Conservation (phyloP, 2,329 filamentous ascomycete genomes). For the Fusarium setosum region DNA sequence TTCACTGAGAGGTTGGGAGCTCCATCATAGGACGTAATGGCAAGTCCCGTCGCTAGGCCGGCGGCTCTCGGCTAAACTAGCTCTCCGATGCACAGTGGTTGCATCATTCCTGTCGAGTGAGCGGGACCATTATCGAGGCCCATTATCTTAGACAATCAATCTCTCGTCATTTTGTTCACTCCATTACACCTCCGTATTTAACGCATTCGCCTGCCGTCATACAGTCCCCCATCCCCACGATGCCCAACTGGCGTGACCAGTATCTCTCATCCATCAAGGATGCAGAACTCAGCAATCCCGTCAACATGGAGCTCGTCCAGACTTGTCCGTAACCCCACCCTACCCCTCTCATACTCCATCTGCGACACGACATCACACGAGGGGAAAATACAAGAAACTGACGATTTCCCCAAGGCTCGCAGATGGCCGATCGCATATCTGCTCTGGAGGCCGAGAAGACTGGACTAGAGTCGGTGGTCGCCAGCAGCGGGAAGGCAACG, state of each 20-base stretch:
- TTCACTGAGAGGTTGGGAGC: conserved; percentile 31
- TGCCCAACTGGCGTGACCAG: conserved; percentile 82
- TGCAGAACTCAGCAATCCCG: conserved; percentile 73
- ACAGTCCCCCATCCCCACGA: conserved; percentile 40
- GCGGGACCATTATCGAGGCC: conserved; percentile 20
- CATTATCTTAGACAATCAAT: conserved; percentile 12
- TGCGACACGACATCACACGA: conserved; percentile 9
- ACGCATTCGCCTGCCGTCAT: not conserved
- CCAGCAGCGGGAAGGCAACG: conserved; percentile 38
- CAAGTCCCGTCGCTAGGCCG: conserved; percentile 24
- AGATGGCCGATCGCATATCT: conserved; percentile 75
- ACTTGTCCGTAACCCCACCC: conserved; percentile 71
- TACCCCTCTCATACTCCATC: conserved; percentile 24
- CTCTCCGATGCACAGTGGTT: conserved; percentile 19
- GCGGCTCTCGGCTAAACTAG: conserved; percentile 47
- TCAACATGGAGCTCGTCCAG: conserved; percentile 76
- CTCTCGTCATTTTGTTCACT: conserved; percentile 5
- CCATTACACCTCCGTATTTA: not conserved
- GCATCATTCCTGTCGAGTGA: conserved; percentile 43
- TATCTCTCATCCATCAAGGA: conserved; percentile 81
- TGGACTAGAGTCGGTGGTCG: conserved; percentile 46
- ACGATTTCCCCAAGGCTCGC: conserved; percentile 62
- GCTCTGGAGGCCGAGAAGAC: conserved; percentile 70
- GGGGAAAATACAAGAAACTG: conserved; percentile 17
- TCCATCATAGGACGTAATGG: conserved; percentile 29